A percentile compares a stretch with the other conserved stretches of the same genome.
These are phyloP conservation scores for Brettanomyces custersianus DNA, from an alignment of 805 yeast genomes.

Conservation along the genomic window DNA sequence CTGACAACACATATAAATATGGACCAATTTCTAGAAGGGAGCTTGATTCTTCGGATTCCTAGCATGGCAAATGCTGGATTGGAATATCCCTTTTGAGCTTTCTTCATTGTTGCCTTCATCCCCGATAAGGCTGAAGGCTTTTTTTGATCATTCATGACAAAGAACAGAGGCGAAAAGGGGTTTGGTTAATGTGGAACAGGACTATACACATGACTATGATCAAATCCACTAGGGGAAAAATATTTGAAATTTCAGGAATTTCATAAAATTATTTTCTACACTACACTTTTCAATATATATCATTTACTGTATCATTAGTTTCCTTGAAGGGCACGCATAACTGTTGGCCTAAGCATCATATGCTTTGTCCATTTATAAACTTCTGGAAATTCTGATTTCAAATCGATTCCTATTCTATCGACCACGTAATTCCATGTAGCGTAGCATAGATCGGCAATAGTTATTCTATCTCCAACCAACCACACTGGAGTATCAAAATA, in stretches of 20 bases:
- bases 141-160: too few relatives aligned
- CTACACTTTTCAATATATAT: too few relatives aligned
- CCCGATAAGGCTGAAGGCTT: too few relatives aligned
- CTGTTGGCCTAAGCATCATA: constrained; percentile 94
- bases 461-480: constrained; percentile 78
- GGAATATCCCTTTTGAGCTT: neutral
- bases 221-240: too few relatives aligned
- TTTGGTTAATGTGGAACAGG: too few relatives aligned
- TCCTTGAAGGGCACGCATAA: constrained; percentile 71
- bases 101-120: constrained; percentile 1
- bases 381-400: constrained; percentile 85
- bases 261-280: too few relatives aligned
- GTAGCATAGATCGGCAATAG: constrained; percentile 86
- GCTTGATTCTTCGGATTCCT: constrained; percentile 69
- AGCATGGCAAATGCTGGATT: constrained; percentile 56
- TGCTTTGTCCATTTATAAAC: constrained; percentile 93
- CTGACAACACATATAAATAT: constrained; percentile 74
- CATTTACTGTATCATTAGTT: too few relatives aligned
- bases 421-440: constrained; percentile 98
- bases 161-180: too few relatives aligned
- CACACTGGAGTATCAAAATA: constrained; percentile 91
- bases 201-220: too few relatives aligned
- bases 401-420: constrained; percentile 82
- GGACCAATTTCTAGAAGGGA: constrained; percentile 91
- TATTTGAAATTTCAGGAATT: too few relatives aligned